Evolutionary conservation across 2,329 filamentous ascomycete species (phyloP).

Genomic region (Cytospora leucostoma): DNA sequence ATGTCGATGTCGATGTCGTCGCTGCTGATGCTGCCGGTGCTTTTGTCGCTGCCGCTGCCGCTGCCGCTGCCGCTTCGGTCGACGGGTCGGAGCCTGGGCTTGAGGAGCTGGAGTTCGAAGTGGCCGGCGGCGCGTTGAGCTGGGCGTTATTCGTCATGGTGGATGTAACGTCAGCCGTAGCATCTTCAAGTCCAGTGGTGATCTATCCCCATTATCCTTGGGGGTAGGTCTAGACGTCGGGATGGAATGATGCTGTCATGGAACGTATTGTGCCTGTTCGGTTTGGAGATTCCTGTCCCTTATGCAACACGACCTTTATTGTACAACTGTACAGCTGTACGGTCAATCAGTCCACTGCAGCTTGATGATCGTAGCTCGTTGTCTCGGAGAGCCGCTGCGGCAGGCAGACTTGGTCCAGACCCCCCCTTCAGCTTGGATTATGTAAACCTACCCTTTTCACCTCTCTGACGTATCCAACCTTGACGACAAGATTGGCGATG

Average conservation of each 20-base stretch:
- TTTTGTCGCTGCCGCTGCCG: no score
- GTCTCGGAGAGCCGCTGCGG: neutral
- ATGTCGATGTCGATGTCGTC: no score
- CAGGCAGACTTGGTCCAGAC: constrained; percentile 2
- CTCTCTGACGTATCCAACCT: no score
- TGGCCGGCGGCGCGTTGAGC: constrained; percentile 19
- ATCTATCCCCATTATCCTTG: neutral
- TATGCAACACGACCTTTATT: neutral
- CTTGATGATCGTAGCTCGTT: constrained; percentile 9
- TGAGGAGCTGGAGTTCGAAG: constrained; percentile 18
- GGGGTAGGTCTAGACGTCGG: neutral
- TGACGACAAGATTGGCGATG: neutral
- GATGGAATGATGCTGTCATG: neutral
- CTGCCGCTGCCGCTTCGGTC: constrained; percentile 10
- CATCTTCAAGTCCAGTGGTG: constrained; percentile 7
- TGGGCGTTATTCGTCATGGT: constrained; percentile 25
- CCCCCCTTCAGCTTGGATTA: neutral
- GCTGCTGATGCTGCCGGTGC: neutral
- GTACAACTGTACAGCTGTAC: no score
- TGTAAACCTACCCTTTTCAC: neutral
- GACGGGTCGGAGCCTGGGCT: constrained; percentile 16
- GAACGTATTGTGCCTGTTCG: neutral
- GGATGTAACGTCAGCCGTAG: constrained; percentile 15
- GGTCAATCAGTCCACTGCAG: no score
- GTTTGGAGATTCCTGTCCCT: neutral